Evolutionary conservation across 2,329 filamentous ascomycete species (phyloP).

Genomic region (Coniella vitis): DNA sequence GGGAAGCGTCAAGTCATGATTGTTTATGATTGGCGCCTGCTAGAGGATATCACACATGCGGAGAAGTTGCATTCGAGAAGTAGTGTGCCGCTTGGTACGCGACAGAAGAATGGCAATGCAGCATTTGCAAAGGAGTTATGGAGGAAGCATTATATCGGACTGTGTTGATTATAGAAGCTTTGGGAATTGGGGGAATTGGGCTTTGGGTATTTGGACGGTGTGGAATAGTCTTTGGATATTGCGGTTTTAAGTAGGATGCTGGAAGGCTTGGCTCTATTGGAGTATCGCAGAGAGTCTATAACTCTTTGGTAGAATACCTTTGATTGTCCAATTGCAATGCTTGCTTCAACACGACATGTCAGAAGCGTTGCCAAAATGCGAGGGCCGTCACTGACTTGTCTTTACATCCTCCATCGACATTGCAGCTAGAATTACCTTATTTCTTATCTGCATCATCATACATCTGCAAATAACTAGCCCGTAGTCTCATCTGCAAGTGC

Average conservation of each 20-base stretch:
- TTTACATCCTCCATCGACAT: too few species aligned
- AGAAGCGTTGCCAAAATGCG: too few species aligned
- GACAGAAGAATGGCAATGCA: conserved; percentile 2
- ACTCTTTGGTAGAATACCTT: background rate
- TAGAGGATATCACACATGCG: conserved; percentile 25
- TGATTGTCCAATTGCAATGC: background rate
- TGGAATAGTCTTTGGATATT: too few species aligned
- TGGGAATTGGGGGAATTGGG: too few species aligned
- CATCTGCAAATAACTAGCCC: conserved; percentile 50
- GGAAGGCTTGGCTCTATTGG: too few species aligned
- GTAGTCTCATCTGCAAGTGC: conserved; percentile 55
- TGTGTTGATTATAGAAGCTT: conserved; percentile 7
- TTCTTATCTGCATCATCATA: conserved; percentile 32
- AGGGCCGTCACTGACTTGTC: too few species aligned
- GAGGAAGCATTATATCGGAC: conserved; percentile 21
- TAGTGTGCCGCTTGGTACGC: conserved; percentile 8
- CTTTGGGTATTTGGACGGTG: too few species aligned
- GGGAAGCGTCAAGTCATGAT: conserved; percentile 25
- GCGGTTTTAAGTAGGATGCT: too few species aligned
- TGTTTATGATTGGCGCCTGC: conserved; percentile 32
- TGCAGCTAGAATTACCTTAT: too few species aligned
- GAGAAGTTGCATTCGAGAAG: conserved; percentile 22
- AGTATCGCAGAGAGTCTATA: too few species aligned
- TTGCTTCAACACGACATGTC: background rate
- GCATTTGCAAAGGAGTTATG: conserved; percentile 19